Base-by-base conservation (phyloP, 768 basidiomycete genomes). In the Suillus sp. region DNA sequence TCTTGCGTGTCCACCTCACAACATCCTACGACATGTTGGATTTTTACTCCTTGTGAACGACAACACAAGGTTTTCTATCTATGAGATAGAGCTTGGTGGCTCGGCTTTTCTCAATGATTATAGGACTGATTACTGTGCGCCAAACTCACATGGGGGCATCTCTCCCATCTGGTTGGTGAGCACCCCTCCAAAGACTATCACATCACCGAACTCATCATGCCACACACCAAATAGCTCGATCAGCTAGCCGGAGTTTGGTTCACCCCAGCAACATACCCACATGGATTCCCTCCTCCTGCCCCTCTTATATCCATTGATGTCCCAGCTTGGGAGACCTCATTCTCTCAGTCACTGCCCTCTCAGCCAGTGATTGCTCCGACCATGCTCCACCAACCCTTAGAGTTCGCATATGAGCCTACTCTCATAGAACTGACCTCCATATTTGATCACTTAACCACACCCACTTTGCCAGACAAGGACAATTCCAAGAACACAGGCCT, bases 151-250 rank as follows among this genome's bases (percentile, higher is more conserved):
- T 9, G 48, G 48, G 8, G 9, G 48, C 3, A 50, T 50, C 25
- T 50, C 48, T 18, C 48, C 48, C 48, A 50, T 50, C 27, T 50
- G 48, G 48, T 18, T 30, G 48, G 48, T 30, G 16, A 50, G 48
- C 18, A 22, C 45, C 5, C 2, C 13, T 6, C 11, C 4, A 22
- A 16, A 50, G 0, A 30, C 3, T 50, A 4, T 1, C 2, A 30
- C 48, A 30, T 50, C 7, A 30, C 7, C 8, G 16, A 1, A 9
- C 16, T 50, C 48, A 50, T 30, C 16, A 50, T 30, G 16, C 3
- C 1, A 0, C 27, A 18, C 5, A 10, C 48, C 1, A 4, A 3
- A 50, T 18, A 50, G 48, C 27, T 50, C 2, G 48, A 50, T 10
- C 48, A 30, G 8, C 27, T 50, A 18, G 16, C 2, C 9, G 4